phyloP scores from a whole-genome alignment of 768 basidiomycete species.

The Amanita pallidorosea region DNA sequence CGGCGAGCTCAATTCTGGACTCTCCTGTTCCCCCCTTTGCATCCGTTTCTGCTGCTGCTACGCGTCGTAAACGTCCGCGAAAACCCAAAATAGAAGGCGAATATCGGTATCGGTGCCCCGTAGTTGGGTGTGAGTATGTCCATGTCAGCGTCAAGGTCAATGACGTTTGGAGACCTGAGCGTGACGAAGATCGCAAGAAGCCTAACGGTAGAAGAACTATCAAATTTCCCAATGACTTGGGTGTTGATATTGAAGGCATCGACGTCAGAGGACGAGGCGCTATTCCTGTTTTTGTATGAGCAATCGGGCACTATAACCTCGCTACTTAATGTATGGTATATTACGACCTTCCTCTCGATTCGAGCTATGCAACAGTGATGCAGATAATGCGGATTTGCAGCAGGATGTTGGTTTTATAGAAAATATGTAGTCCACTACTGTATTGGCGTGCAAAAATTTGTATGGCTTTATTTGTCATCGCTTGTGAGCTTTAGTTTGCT shows the following conservation, averaged over 20 bases:
- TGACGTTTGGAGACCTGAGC: conserved; percentile 53
- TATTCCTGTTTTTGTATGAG: conserved; percentile 32
- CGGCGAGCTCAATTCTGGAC: conserved; percentile 1
- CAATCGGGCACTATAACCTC: not conserved
- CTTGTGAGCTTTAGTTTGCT: no score
- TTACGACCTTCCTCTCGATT: not conserved
- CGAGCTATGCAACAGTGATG: not conserved
- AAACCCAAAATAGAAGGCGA: conserved; percentile 32
- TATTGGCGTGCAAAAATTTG: no score
- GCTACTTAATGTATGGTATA: not conserved
- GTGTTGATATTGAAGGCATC: conserved; percentile 1
- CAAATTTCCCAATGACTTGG: conserved; percentile 6
- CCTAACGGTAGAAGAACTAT: conserved; percentile 4
- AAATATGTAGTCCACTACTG: no score
- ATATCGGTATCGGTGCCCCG: conserved; percentile 57
- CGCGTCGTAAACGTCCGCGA: conserved; percentile 14
- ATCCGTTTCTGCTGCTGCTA: conserved; percentile 5
- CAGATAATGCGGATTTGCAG: not conserved
- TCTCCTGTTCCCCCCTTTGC: conserved; percentile 1
- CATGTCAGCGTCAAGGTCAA: conserved; percentile 50
- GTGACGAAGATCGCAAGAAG: conserved; percentile 14
- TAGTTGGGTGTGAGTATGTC: conserved; percentile 38
- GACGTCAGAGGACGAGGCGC: conserved; percentile 23
- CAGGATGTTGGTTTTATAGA: not conserved
- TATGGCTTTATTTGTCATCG: no score